Conservation (phyloP, 2,329 filamentous ascomycete species). For the Neonectria ditissima region DNA sequence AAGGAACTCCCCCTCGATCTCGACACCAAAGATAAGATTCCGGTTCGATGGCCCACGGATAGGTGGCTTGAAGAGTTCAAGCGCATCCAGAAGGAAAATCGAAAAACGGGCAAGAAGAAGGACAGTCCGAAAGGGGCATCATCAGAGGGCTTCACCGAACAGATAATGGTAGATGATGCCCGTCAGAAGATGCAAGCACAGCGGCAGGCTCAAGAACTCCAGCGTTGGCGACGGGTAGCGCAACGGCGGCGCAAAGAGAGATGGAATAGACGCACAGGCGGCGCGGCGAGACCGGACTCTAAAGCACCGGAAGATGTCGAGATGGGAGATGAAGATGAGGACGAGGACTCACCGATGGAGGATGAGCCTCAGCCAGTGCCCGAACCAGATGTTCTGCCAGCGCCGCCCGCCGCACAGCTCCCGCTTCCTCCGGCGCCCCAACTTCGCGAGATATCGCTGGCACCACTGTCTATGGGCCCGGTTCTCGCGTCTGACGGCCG, state of each 20-base stretch:
- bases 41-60: background rate
- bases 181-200: conserved; percentile 7
- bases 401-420: conserved; percentile 4
- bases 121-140: background rate
- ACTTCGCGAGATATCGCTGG: background rate
- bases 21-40: background rate
- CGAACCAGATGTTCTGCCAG: background rate
- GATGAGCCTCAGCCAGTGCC: background rate
- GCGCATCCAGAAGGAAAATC: background rate
- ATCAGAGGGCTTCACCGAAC: background rate
- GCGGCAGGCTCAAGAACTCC: conserved; percentile 10
- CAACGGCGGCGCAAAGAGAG: conserved; percentile 14
- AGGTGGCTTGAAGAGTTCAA: conserved; percentile 1
- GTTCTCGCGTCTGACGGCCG: conserved; percentile 17
- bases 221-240: conserved; percentile 4
- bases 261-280: background rate
- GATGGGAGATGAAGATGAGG: background rate
- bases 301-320: conserved; percentile 4
- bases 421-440: conserved; percentile 16
- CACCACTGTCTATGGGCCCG: background rate
- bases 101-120: conserved; percentile 2
- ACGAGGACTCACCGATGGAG: background rate
- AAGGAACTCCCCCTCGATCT: conserved; percentile 25
- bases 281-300: background rate
- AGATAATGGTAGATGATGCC: background rate